Conservation (phyloP, 495 filamentous ascomycete genomes). For the Pseudotulostoma volvatum region DNA sequence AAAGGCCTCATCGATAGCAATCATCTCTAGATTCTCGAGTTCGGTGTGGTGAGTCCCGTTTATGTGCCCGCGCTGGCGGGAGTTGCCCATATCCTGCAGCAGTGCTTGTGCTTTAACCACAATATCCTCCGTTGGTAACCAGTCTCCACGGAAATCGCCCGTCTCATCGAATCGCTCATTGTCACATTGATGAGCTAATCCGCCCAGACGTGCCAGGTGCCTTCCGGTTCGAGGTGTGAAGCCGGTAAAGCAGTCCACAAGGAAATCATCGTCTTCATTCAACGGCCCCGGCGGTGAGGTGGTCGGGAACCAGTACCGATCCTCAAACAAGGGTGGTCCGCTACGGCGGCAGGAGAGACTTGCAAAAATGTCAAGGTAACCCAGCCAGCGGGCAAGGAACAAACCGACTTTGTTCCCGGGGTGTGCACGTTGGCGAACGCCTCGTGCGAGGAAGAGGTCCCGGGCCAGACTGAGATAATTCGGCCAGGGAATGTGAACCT, state of each 20-base stretch:
- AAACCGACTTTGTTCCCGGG: slow-evolving; percentile 50
- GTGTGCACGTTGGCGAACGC: slow-evolving; percentile 35
- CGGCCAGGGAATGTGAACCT: slow-evolving; percentile 58
- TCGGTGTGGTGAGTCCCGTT: slow-evolving; percentile 20
- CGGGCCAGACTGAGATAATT: slow-evolving; percentile 61
- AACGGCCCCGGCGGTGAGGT: slow-evolving; percentile 22
- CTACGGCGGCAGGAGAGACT: slow-evolving; percentile 54
- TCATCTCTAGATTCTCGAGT: slow-evolving; percentile 37
- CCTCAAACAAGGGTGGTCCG: slow-evolving; percentile 33
- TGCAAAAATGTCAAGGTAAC: slow-evolving; percentile 71
- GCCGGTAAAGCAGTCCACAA: slow-evolving; percentile 68
- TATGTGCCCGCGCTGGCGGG: slow-evolving; percentile 17
- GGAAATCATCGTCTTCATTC: slow-evolving; percentile 40
- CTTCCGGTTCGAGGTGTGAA: slow-evolving; percentile 55
- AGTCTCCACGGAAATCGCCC: slow-evolving; percentile 34
- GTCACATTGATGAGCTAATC: slow-evolving; percentile 56
- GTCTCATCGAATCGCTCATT: slow-evolving; percentile 43
- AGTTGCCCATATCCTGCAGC: slow-evolving; percentile 29
- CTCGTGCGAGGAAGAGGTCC: slow-evolving; percentile 54
- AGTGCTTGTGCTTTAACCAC: slow-evolving; percentile 38
- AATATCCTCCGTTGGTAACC: slow-evolving; percentile 41
- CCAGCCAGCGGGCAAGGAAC: slow-evolving; percentile 76
- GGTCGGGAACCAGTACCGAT: slow-evolving; percentile 37
- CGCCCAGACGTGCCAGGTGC: slow-evolving; percentile 57
- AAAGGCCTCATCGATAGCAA: slow-evolving; percentile 66